phyloP scores from a whole-genome alignment of 768 basidiomycete genomes.

The Psilocybe azurescens region DNA sequence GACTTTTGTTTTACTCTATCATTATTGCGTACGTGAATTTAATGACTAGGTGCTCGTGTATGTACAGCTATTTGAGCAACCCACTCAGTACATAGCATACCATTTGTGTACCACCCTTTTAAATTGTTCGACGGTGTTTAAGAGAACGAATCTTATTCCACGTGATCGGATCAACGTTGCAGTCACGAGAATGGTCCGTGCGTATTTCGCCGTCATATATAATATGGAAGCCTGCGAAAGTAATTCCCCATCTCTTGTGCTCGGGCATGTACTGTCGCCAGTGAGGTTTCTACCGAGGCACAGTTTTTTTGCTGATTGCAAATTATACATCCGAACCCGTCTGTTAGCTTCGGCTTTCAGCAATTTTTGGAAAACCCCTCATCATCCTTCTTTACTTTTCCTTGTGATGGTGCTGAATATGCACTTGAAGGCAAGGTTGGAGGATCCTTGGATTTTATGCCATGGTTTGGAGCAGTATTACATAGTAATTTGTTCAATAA shows the following conservation, averaged over 20 bases:
- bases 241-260: conserved; percentile 66
- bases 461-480: background rate
- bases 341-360: conserved; percentile 86
- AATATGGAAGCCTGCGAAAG: conserved; percentile 21
- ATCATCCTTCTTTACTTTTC: conserved; percentile 23
- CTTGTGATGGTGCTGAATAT: conserved; percentile 27
- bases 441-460: background rate
- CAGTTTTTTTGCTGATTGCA: conserved; percentile 94
- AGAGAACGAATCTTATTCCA: background rate
- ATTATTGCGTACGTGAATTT: conserved; percentile 16
- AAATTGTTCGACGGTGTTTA: too few species aligned
- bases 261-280: conserved; percentile 34
- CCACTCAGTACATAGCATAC: too few species aligned
- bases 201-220: conserved; percentile 41
- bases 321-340: conserved; percentile 97
- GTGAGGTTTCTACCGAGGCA: conserved; percentile 90
- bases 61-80: too few species aligned
- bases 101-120: too few species aligned
- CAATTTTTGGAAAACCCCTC: conserved; percentile 83
- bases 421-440: conserved; percentile 7
- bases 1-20: conserved; percentile 13
- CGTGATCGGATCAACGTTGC: background rate
- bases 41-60: background rate
- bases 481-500: background rate
- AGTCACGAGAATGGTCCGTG: conserved; percentile 8